phyloP scores from a whole-genome alignment of 2,329 filamentous ascomycete genomes.

The Ophiostoma sp. region DNA sequence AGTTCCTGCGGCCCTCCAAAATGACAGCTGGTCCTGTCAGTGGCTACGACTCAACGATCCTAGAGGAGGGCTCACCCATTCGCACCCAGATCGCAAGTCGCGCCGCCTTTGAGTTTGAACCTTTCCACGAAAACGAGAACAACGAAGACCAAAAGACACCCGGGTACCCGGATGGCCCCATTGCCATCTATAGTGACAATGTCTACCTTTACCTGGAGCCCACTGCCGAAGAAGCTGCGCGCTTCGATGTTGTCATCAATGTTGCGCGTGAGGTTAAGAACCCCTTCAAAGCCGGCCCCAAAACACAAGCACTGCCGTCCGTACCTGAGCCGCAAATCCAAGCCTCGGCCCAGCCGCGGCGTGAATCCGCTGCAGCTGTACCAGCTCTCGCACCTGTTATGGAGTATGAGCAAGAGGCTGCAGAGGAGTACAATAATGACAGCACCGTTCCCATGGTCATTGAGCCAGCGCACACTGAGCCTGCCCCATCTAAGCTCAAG shows the following conservation, averaged over 20 bases:
- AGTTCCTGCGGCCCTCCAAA: slow-evolving; percentile 51
- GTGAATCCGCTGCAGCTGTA: slow-evolving; percentile 20
- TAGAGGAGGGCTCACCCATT: slow-evolving; percentile 55
- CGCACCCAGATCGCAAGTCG: slow-evolving; percentile 58
- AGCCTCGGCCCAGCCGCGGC: not conserved
- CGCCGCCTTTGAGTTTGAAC: slow-evolving; percentile 53
- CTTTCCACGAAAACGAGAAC: slow-evolving; percentile 61
- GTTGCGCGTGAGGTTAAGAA: slow-evolving; percentile 78
- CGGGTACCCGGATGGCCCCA: slow-evolving; percentile 75
- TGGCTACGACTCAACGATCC: slow-evolving; percentile 42
- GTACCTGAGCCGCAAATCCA: not conserved
- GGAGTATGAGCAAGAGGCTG: slow-evolving; percentile 14
- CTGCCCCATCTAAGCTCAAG: slow-evolving; percentile 11
- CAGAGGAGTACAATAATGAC: not conserved
- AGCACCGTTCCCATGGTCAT: slow-evolving; percentile 48
- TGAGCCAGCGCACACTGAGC: slow-evolving; percentile 34
- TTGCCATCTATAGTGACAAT: slow-evolving; percentile 72
- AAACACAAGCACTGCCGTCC: not conserved
- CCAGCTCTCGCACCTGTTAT: slow-evolving; percentile 40
- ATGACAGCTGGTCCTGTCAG: slow-evolving; percentile 30
- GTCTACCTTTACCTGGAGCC: slow-evolving; percentile 78
- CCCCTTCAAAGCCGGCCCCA: slow-evolving; percentile 39
- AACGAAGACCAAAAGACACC: slow-evolving; percentile 76
- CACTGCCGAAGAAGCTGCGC: slow-evolving; percentile 67
- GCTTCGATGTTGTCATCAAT: slow-evolving; percentile 79